Conservation (phyloP, 148 eudicot genomes). For the Silene uniflora region DNA sequence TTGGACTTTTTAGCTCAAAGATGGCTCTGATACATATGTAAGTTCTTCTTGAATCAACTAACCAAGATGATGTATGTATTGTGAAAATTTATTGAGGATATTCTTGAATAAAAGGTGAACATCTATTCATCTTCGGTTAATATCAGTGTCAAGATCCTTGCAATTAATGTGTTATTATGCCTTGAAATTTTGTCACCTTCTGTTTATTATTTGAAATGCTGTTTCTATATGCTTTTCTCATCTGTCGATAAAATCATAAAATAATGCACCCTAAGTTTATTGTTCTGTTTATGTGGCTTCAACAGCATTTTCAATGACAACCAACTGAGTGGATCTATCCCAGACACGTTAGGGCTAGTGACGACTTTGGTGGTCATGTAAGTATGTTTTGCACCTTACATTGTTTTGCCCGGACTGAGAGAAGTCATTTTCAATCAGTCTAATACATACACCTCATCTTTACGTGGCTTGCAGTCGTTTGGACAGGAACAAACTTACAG, state of each 20-base stretch:
- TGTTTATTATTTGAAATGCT: background rate
- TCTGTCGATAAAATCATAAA: background rate
- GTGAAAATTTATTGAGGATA: background rate
- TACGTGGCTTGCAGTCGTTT: constrained; percentile 28
- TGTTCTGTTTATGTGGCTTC: background rate
- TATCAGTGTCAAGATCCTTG: background rate
- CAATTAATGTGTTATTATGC: background rate
- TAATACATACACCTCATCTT: constrained; percentile 4
- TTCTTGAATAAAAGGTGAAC: background rate
- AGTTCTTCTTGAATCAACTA: constrained; percentile 12
- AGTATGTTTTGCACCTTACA: constrained; percentile 12
- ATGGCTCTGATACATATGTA: constrained; percentile 31
- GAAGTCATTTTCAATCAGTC: background rate
- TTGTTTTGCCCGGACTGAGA: background rate
- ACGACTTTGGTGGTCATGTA: constrained; percentile 30
- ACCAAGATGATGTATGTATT: background rate
- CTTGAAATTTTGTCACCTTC: no score
- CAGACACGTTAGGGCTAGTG: constrained; percentile 29
- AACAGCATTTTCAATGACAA: constrained; percentile 31
- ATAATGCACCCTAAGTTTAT: background rate
- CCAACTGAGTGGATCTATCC: constrained; percentile 30
- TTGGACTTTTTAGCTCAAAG: constrained; percentile 29
- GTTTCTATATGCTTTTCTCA: background rate
- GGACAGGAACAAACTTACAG: constrained; percentile 30
- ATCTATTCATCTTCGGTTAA: background rate